Evolutionary conservation across 208 protist genomes (phyloP), one percentile per base, ranked within the genome.

Genomic region (Endotrypanum monterogeii): DNA sequence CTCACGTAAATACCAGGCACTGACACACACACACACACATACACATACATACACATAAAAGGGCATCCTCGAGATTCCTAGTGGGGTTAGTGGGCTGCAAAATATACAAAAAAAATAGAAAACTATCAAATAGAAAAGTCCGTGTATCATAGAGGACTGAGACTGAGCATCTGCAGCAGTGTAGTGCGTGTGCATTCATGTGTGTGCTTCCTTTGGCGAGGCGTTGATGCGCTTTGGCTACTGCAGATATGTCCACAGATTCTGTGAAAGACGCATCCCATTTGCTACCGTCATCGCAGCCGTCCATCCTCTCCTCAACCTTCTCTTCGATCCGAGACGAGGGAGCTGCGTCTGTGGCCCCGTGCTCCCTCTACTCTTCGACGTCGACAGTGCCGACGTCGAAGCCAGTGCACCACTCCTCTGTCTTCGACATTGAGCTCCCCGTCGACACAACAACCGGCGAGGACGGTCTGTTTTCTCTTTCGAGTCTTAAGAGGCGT

Each of bases 401-500:
- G n/a, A 48, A n/a, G 28, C 20, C 60, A 11, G 8, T 39, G 37
- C 32, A 16, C 35, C 14, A 23, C 3, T 50, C 73, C 1, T 16
- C 44, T 14, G 60, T 54, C 67, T 44, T 14, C 37, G 37, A 3
- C 37, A 46, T 28, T 46, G 71, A 52, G 41, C 11, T 55, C 0
- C 37, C 20, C 30, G 56, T 44, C 76, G 28, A 68, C 32, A 58
- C 37, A 12, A 32, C 58, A 2, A 0, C 25, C 63, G 32, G 28
- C 20, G 44, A 12, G 11, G 76, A 69, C 12, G 79, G 79, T 20
- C 76, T 75, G 9, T 69, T 78, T n/a, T 79, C 88, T 0, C 54
- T 96, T 14, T 60, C 62, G 14, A 79, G 87, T 30, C 76, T 94
- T 28, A 66, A 86, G 75, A 63, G 68, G 35, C 86, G 84, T 35